Base-by-base conservation (phyloP, 306 rosid species). In the Cucurbita maxima region DNA sequence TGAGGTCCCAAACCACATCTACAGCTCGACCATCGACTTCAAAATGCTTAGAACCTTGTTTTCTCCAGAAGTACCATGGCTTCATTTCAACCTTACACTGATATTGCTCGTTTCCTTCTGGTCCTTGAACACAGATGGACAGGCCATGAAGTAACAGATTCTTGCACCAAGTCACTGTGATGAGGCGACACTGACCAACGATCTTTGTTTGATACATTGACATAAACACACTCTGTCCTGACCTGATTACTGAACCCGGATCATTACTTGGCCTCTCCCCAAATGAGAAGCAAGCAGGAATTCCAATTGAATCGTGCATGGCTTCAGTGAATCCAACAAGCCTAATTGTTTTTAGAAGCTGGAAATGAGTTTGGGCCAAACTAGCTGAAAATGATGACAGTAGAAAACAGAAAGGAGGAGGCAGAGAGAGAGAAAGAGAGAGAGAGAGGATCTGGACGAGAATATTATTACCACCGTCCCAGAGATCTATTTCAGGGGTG, bases 21-120 rank as follows among this genome's bases (percentile, higher is more conserved):
- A 93, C 88, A 12, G 78, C 45, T 72, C 73, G 84, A 0, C 90
- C 92, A 44, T 93, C 96, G 3, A 90, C 82, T 10, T 48, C 69
- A 76, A 93, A 86, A 3, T 87, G 83, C 80, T 88, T 93, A 14
- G 96, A 86, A 20, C 98, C 98, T 72, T 87, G 90, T 77, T 88
- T 93, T 71, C 91, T 89, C 97, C 97, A 90, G 66, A 93, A 93
- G 79, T 87, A 84, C 98, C 98, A 93, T 34, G 98, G 96, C 30
- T 93, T 93, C 41, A 93, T 87, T 89, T 93, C 94, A 25, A 93
- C 82, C 81, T 90, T 93, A 83, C 96, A 90, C 14, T 80, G 81
- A 16, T 84, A 80, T 51, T 75, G 78, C 68, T 79, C 77, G 20
- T 81, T 86, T 48, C 85, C 87, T 44, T 82, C 86, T 12, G 80